Base-by-base conservation (phyloP, 495 filamentous ascomycete genomes). In the Penicillium roqueforti region DNA sequence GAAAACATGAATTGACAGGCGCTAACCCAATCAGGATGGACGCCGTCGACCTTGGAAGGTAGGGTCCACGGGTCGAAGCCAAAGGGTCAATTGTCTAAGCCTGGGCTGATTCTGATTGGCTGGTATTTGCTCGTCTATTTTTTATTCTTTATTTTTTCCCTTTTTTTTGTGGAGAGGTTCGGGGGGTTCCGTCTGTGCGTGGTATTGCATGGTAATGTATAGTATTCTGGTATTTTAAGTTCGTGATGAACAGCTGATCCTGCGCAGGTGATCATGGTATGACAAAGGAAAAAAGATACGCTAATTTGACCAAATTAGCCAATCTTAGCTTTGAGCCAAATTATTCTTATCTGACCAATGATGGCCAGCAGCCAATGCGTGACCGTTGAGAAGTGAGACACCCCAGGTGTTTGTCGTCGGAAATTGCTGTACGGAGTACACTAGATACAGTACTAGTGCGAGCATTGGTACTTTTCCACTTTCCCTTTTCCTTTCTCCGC, bases 361-460 rank as follows among this genome's bases (percentile, higher is more conserved):
- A 49, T 3, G n/a, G 14, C 13, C 23, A 26, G 16, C 2, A 26
- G 40, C 26, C n/a, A 25, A 45, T 45, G 41, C 41, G 41, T 19
- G n/a, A 28, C 47, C 32, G 34, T 49, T 26, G 11, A 47, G 11
- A 47, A 25, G 31, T 49, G 47, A 49, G 47, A 49, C 47, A 49
- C 47, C 32, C 47, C 47, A 49, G 32, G 47, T 49, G 47, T 49
- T 49, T 49, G 47, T 22, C 8, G 20, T 26, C 11, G 45, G 32
- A 49, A 49, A 49, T 49, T 38, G 32, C 5, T 47, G 29, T 48
- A 23, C 19, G 3, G 4, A n/a, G n/a, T n/a, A n/a, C n/a, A n/a
- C n/a, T 36, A 7, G 26, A 49, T 36, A 25, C 32, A 34, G 16
- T 34, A 34, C 47, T 49, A 49, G 47, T 7, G 32, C 7, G 20